phyloP scores from a whole-genome alignment of 345 rosid species.

The Camelina hispida region DNA sequence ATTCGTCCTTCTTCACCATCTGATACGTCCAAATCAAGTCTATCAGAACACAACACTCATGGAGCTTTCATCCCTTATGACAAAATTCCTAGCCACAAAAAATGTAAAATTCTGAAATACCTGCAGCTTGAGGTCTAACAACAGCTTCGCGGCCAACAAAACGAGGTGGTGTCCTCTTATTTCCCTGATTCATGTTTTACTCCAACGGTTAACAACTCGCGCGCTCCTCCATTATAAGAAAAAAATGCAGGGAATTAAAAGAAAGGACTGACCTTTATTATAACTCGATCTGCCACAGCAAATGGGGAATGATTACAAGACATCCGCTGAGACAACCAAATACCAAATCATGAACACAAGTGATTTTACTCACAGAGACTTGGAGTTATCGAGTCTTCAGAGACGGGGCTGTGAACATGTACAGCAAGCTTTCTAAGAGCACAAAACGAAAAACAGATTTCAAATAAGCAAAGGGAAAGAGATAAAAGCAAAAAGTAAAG shows the following conservation, averaged over 20 bases:
- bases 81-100: not conserved
- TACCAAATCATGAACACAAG: slow-evolving; percentile 5
- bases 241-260: not conserved
- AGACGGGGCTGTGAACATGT: slow-evolving; percentile 70
- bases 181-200: slow-evolving; percentile 67
- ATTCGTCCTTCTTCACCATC: slow-evolving; percentile 83
- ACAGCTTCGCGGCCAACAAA: slow-evolving; percentile 97
- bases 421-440: slow-evolving; percentile 59
- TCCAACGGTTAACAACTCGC: slow-evolving; percentile 32
- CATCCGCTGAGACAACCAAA: slow-evolving; percentile 3
- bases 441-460: slow-evolving; percentile 5
- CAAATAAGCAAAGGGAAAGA: slow-evolving; percentile 14
- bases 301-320: slow-evolving; percentile 80
- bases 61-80: not conserved
- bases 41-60: not conserved
- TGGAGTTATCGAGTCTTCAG: slow-evolving; percentile 74
- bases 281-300: slow-evolving; percentile 80
- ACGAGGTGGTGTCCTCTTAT: slow-evolving; percentile 93
- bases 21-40: slow-evolving; percentile 32
- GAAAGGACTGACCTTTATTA: slow-evolving; percentile 69
- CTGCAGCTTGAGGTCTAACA: slow-evolving; percentile 88
- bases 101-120: slow-evolving; percentile 37
- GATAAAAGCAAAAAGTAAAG: not conserved
- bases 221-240: slow-evolving; percentile 12
- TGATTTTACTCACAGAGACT: slow-evolving; percentile 71